Conservation (phyloP, 331 rosid species). For the Erythrophleum ivorense region DNA sequence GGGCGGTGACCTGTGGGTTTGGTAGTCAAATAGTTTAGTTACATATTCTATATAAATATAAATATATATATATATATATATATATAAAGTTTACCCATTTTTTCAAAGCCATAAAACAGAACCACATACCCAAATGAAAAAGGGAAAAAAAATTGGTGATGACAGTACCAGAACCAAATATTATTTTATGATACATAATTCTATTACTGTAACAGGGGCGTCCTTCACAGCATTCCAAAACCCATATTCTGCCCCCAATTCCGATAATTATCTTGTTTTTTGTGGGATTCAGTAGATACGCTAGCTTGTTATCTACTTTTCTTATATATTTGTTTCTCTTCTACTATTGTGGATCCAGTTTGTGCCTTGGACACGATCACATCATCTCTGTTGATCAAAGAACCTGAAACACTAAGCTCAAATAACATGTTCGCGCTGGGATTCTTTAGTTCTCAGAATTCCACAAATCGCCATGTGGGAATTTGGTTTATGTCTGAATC, state of each 20-base stretch:
- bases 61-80: too few species aligned
- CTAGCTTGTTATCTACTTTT: not conserved
- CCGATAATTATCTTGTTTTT: not conserved
- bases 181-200: too few species aligned
- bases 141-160: not conserved
- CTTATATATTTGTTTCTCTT: not conserved
- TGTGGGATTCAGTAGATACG: not conserved
- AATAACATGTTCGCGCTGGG: not conserved
- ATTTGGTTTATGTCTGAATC: constrained; percentile 4
- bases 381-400: constrained; percentile 29
- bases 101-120: too few species aligned
- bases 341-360: too few species aligned
- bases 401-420: not conserved
- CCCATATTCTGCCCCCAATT: not conserved
- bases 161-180: not conserved
- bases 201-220: not conserved
- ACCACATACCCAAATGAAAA: not conserved
- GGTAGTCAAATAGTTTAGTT: too few species aligned
- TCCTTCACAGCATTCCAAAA: not conserved
- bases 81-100: too few species aligned
- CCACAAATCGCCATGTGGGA: not conserved
- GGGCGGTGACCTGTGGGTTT: too few species aligned
- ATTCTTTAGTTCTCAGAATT: not conserved
- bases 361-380: constrained; percentile 5
- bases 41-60: too few species aligned